phyloP scores from a whole-genome alignment of 306 rosid species.

The Amphicarpaea edgeworthii region DNA sequence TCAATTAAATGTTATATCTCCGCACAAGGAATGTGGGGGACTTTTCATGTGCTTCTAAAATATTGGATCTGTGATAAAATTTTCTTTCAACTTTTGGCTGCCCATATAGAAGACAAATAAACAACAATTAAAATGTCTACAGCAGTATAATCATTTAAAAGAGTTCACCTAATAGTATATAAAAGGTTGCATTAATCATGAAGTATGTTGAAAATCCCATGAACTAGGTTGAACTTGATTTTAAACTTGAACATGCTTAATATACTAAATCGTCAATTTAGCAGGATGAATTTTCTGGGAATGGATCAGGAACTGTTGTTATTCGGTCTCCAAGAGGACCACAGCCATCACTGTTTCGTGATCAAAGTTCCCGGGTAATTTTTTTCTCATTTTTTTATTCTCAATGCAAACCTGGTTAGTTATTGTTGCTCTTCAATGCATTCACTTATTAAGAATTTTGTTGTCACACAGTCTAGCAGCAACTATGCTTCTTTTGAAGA shows the following conservation, averaged over 20 bases:
- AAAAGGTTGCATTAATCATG: neutral
- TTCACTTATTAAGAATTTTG: conserved; percentile 41
- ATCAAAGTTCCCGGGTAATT: conserved; percentile 64
- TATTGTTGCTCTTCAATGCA: conserved; percentile 34
- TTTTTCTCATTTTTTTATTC: conserved; percentile 4
- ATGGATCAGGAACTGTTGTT: conserved; percentile 85
- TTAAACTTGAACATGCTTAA: conserved; percentile 25
- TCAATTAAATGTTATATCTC: conserved; percentile 20
- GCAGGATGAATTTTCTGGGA: conserved; percentile 79
- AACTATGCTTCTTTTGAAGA: conserved; percentile 74
- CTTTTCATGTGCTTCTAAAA: conserved; percentile 31
- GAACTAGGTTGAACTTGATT: neutral
- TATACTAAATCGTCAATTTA: conserved; percentile 44
- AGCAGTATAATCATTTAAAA: conserved; percentile 21
- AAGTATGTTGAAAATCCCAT: conserved; percentile 15
- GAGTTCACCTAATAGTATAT: neutral
- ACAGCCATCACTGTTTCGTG: conserved; percentile 56
- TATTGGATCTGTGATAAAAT: neutral
- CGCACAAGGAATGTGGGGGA: conserved; percentile 19
- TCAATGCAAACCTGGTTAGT: neutral
- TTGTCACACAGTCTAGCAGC: conserved; percentile 66
- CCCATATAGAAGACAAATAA: neutral
- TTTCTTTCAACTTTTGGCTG: conserved; percentile 5
- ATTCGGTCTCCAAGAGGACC: conserved; percentile 74
- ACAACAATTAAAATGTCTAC: conserved; percentile 6